Percentiles rank a stretch among this genome's conserved stretches.
Conservation (phyloP, 371 early-diverging fungal species). For the Lichtheimia ramosa region DNA sequence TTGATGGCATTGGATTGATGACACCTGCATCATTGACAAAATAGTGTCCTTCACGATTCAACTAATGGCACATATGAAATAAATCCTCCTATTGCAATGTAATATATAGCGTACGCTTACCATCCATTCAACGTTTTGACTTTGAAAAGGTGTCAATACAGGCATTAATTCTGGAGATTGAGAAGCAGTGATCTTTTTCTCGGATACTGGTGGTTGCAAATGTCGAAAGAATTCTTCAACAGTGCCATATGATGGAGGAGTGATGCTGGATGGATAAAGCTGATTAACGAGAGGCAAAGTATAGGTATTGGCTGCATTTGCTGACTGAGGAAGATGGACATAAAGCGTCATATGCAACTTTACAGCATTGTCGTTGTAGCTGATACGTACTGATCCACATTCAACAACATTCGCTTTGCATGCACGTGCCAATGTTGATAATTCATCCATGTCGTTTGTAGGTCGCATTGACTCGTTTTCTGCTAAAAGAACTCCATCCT, state of each 20-base stretch:
- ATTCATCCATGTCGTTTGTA: too few species aligned
- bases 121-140: constrained; percentile 45
- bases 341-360: too few species aligned
- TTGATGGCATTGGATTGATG: neutral
- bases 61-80: neutral
- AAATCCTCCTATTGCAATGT: neutral
- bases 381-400: too few species aligned
- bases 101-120: constrained; percentile 2
- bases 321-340: too few species aligned
- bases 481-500: too few species aligned
- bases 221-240: constrained; percentile 23
- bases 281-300: neutral
- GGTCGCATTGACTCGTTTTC: too few species aligned
- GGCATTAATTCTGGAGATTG: constrained; percentile 14
- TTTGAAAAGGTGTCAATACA: constrained; percentile 33
- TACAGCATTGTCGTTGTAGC: too few species aligned
- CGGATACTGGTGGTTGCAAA: constrained; percentile 28
- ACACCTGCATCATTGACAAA: constrained; percentile 3
- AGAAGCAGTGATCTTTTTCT: constrained; percentile 4
- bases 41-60: constrained; percentile 23
- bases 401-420: too few species aligned
- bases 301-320: neutral
- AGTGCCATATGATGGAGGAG: constrained; percentile 5
- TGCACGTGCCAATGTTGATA: too few species aligned
- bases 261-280: constrained; percentile 3